Percentiles rank a stretch among this genome's conserved stretches.
Evolutionary conservation across 1,284 basidiomycete genomes (phyloP).

Genomic region (Boletellus sp.): DNA sequence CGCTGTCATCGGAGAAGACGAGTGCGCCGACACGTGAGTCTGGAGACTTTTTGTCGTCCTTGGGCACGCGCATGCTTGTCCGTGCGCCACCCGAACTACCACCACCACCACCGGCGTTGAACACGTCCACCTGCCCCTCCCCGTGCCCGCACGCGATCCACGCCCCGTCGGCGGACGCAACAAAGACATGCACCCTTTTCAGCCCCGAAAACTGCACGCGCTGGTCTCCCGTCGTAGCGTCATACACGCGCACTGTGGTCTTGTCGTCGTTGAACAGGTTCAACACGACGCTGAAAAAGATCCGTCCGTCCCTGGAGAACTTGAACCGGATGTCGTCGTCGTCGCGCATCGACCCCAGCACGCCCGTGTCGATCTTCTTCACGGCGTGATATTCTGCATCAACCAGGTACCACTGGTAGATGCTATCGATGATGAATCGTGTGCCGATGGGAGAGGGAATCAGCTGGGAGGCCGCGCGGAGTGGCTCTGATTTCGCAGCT

Average conservation of each 20-base stretch:
- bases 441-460: constrained; percentile 11
- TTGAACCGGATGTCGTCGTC: constrained; percentile 2
- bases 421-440: constrained; percentile 8
- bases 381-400: constrained; percentile 9
- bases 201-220: constrained; percentile 11
- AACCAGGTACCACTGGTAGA: constrained; percentile 3
- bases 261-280: constrained; percentile 8
- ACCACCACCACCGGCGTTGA: not conserved
- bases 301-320: constrained; percentile 17
- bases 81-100: not conserved
- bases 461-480: not conserved
- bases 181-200: constrained; percentile 7
- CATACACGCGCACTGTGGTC: constrained; percentile 13
- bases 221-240: constrained; percentile 10
- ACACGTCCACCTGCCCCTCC: constrained; percentile 10
- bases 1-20: constrained; percentile 11
- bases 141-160: constrained; percentile 15
- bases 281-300: constrained; percentile 5
- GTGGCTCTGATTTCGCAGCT: not conserved
- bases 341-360: not conserved
- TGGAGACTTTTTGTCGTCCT: not conserved
- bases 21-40: not conserved
- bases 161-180: constrained; percentile 10
- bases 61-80: not conserved
- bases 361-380: constrained; percentile 14